phyloP scores from a whole-genome alignment of 1,284 basidiomycete species.

The Pseudozyma sp. region DNA sequence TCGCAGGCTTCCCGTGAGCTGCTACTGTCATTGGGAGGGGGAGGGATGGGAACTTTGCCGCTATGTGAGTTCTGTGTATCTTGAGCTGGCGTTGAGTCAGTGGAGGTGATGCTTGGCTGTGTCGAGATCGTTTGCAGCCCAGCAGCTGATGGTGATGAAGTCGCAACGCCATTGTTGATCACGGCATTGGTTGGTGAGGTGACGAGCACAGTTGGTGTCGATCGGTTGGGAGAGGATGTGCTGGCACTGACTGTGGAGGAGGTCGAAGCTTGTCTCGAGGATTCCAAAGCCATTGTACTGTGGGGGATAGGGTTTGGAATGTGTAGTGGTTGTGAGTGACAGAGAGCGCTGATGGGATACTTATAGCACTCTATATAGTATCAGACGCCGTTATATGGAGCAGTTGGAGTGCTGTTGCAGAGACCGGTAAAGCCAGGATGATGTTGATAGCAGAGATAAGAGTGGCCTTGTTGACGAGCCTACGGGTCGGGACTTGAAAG shows the following conservation, averaged over 20 bases:
- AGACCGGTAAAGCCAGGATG: background rate
- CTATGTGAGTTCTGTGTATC: background rate
- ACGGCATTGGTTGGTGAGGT: background rate
- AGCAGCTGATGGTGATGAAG: conserved; percentile 3
- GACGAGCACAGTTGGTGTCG: conserved; percentile 6
- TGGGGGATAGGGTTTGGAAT: background rate
- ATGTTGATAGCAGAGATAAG: background rate
- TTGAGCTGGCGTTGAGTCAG: background rate
- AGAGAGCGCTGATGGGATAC: too few relatives aligned
- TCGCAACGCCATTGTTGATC: background rate
- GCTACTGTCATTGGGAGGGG: too few relatives aligned
- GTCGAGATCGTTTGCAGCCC: background rate
- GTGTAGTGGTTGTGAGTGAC: too few relatives aligned
- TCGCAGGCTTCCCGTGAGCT: conserved; percentile 10
- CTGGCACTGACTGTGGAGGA: background rate
- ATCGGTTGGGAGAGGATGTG: background rate
- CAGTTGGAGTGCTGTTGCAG: background rate
- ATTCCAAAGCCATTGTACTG: background rate
- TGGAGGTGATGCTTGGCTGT: background rate
- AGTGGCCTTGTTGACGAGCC: background rate
- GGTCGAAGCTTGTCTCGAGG: conserved; percentile 1
- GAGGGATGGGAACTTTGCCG: too few relatives aligned
- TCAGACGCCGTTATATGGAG: background rate
- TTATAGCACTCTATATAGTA: background rate
- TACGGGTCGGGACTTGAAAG: conserved; percentile 37